Base-by-base conservation (phyloP, 2,329 filamentous ascomycete genomes). In the Fusarium setosum region DNA sequence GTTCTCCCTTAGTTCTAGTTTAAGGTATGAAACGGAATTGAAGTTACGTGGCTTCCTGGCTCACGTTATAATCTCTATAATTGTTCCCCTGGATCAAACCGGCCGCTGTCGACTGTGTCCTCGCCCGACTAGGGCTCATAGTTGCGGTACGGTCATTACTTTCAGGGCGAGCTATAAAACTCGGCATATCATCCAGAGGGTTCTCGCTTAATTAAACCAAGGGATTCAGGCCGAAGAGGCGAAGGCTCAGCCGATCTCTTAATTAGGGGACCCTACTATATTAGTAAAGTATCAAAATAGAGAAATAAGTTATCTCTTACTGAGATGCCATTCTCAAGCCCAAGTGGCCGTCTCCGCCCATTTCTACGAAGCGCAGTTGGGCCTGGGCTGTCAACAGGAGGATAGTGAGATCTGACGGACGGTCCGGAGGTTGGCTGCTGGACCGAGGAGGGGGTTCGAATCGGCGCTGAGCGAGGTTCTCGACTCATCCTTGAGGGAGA, bases 161-260 rank as follows among this genome's bases (percentile, higher is more conserved):
- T 45, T 45, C 40, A 2, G 58, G 38, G 8, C 54, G 41, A 32
- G 60, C 64, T 21, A 44, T 37, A 31, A 61, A 61, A 20, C 37
- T 40, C 26, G 47, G 37, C 37, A 38, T 47, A 21, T 41, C 32
- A 12, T 40, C 24, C 44, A 13, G 26, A 7, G 11, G 10, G 11
- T 26, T 60, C 47, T 52, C 63, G 34, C 21, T 59, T 50, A 10
- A 32, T 15, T 6, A 21, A 23, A 29, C 13, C 15, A 29, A 41
- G 29, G 12, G 59, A 56, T 37, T 55, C 45, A 49, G 49, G 31
- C 34, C 37, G 50, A 26, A 26, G 34, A 34, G 34, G 21, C 12
- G 38, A 29, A 29, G 34, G 41, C 15, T 53, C 29, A 15, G 18
- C 21, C 10, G 47, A 17, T 40, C 26, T 40, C 15, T 17, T 38